Evolutionary conservation across 495 filamentous ascomycete genomes (phyloP), one percentile per base, ranked within the genome.

Genomic region (Trichoderma orchidacearum): DNA sequence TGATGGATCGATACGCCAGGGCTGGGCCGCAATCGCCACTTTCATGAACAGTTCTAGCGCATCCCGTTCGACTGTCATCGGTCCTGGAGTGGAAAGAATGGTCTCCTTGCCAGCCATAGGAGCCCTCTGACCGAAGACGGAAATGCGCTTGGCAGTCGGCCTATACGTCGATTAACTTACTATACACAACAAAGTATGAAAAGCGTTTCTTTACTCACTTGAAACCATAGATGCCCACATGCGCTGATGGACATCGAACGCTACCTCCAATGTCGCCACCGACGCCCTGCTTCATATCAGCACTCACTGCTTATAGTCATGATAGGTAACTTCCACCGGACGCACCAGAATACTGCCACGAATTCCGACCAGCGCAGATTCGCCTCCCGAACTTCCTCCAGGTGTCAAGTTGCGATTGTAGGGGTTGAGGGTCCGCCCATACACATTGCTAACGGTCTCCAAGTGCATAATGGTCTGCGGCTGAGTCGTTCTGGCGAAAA

Each of bases 401-500:
- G 81, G 78, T 38, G 84, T 80, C 0, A 84, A 72, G 15, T 60
- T 58, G 21, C 60, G 73, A 61, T 85, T 84, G 32, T 71, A 63
- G 0, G 85, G 85, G 65, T 91, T 89, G 11, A 83, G 66, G 0
- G 79, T 82, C 3, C 79, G 70, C 7, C 85, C 84, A 56, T 86
- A 81, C 30, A 89, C 65, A 62, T 87, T 85, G 66, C 85, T 87
- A 25, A 76, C 67, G 0, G 78, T 70, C 54, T 82, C 78, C 3
- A 69, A 64, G n/a, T 72, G 66, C 64, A 83, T 72, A 23, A 82
- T 64, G 0, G 73, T 77, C 58, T 83, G 79, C 9, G 81, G 82
- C 12, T 81, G 55, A 51, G 75, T 81, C n/a, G 85, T 85, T 64
- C 95, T 95, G 15, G 87, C 86, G 68, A 90, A 94, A 15, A 89